phyloP scores from a whole-genome alignment of 2,329 filamentous ascomycete genomes.

The Penicillium capsulatum region DNA sequence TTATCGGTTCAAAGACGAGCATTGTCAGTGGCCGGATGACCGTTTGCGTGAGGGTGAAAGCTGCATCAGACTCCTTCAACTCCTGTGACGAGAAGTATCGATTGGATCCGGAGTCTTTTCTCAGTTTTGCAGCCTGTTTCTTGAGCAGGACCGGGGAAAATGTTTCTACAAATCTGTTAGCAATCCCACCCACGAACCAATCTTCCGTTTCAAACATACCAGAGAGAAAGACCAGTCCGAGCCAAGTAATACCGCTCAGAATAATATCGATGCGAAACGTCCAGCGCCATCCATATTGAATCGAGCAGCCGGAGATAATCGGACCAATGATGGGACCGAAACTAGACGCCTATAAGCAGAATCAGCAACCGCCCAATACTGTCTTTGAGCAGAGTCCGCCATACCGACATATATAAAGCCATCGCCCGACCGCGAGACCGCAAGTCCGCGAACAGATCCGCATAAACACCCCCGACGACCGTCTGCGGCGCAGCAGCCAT shows the following conservation, averaged over 20 bases:
- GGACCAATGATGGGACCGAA: slow-evolving; percentile 43
- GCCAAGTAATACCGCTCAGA: slow-evolving; percentile 56
- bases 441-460: slow-evolving; percentile 43
- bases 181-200: no score
- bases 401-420: slow-evolving; percentile 42
- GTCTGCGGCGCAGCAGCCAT: slow-evolving; percentile 42
- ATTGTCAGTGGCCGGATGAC: slow-evolving; percentile 68
- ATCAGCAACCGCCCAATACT: slow-evolving; percentile 5
- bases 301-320: slow-evolving; percentile 44
- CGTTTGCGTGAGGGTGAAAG: slow-evolving; percentile 45
- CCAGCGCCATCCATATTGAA: slow-evolving; percentile 45
- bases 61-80: slow-evolving; percentile 44
- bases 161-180: slow-evolving; percentile 47
- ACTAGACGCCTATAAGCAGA: slow-evolving; percentile 28
- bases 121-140: slow-evolving; percentile 54
- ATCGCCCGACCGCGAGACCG: slow-evolving; percentile 37
- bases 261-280: slow-evolving; percentile 60
- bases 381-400: slow-evolving; percentile 4
- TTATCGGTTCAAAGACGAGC: slow-evolving; percentile 68
- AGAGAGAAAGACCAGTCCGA: slow-evolving; percentile 59
- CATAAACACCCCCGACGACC: slow-evolving; percentile 44
- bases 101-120: slow-evolving; percentile 51
- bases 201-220: slow-evolving; percentile 14
- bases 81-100: slow-evolving; percentile 58
- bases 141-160: slow-evolving; percentile 57